A percentile compares a stretch with the other conserved stretches of the same genome.
These are phyloP conservation scores for Phytophthora syringae DNA, from an alignment of 352 stramenopile species.

Conservation along the genomic window DNA sequence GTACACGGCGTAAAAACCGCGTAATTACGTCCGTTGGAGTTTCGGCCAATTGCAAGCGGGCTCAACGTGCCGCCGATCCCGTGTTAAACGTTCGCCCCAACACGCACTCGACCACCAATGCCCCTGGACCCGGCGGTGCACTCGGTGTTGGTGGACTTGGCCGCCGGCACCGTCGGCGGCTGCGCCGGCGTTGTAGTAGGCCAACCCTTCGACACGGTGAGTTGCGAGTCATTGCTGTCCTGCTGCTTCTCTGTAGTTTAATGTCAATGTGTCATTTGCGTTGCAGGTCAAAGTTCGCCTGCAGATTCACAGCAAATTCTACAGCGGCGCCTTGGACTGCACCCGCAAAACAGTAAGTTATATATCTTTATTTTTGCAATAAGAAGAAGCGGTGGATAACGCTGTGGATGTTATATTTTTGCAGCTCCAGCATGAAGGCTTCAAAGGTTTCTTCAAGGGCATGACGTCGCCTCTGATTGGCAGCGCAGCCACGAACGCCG, in stretches of 20 bases:
- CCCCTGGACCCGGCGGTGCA: constrained; percentile 34
- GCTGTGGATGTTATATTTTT: neutral
- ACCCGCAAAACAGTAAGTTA: constrained; percentile 42
- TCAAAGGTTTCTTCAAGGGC: constrained; percentile 85
- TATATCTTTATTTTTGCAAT: neutral
- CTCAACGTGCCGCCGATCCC: neutral
- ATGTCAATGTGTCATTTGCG: constrained; percentile 11
- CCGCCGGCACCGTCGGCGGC: constrained; percentile 55
- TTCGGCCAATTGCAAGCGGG: constrained; percentile 10
- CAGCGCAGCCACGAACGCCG: constrained; percentile 86
- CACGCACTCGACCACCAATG: constrained; percentile 22
- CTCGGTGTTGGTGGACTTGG: constrained; percentile 53
- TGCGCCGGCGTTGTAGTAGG: constrained; percentile 62
- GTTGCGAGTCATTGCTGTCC: constrained; percentile 3
- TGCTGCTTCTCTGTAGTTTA: neutral
- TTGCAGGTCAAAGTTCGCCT: constrained; percentile 67
- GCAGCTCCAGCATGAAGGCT: constrained; percentile 69
- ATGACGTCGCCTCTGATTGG: constrained; percentile 83
- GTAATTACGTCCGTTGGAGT: constrained; percentile 26
- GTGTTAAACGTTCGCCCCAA: constrained; percentile 8
- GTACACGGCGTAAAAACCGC: constrained; percentile 20
- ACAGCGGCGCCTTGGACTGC: constrained; percentile 61
- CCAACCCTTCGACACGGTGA: constrained; percentile 67
- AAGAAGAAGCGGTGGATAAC: neutral
- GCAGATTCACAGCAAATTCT: constrained; percentile 62